These are phyloP conservation scores for Macaranga tanarius DNA, from an alignment of 441 rosid species.

Conservation along the genomic window DNA sequence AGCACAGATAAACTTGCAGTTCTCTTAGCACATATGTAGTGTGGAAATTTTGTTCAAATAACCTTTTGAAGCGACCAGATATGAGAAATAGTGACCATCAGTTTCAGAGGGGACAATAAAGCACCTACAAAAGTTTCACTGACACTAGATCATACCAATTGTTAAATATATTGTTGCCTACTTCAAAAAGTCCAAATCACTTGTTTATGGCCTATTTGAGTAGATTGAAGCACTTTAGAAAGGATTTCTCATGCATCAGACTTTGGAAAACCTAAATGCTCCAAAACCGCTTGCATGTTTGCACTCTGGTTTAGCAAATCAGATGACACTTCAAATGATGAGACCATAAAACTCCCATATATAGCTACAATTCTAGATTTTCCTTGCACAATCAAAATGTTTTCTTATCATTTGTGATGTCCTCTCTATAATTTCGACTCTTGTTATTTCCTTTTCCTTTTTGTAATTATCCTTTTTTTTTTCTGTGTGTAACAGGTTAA, in stretches of 20 bases:
- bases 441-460: neutral
- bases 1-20: neutral
- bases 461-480: neutral
- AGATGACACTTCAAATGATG: neutral
- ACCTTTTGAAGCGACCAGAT: neutral
- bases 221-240: neutral
- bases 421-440: neutral
- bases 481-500: slow-evolving; percentile 53
- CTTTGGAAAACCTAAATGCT: neutral
- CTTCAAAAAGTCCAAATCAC: neutral
- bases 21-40: neutral
- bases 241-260: neutral
- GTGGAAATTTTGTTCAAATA: neutral
- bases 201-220: neutral
- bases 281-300: neutral
- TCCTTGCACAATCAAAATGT: neutral
- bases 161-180: neutral
- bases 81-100: too few species aligned
- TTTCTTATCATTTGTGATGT: neutral
- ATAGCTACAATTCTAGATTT: neutral
- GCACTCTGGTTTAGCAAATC: neutral
- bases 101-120: neutral
- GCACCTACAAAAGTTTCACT: neutral
- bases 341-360: neutral
- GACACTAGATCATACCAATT: neutral